phyloP scores from a whole-genome alignment of 352 stramenopile genomes.

The Globisporangium paddicum region DNA sequence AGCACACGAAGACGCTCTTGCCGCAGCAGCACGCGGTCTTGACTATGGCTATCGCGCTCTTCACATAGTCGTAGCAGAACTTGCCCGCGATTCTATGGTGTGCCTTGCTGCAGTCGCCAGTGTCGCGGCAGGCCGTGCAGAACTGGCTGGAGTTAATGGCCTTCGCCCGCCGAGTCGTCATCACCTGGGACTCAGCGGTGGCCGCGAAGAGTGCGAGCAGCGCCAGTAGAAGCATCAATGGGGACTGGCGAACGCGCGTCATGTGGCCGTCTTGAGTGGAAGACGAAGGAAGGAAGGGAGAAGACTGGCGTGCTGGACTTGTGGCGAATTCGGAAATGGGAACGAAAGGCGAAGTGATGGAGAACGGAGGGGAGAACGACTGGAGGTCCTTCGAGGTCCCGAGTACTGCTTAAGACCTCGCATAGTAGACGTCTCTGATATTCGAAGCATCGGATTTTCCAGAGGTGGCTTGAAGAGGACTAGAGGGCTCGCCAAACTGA shows the following conservation, averaged over 20 bases:
- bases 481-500: not conserved
- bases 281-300: not conserved
- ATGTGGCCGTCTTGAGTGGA: not conserved
- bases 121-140: not conserved
- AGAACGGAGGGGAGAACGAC: not conserved
- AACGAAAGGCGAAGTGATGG: not conserved
- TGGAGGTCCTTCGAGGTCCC: not conserved
- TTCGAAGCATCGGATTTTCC: not conserved
- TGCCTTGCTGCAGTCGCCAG: not conserved
- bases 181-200: not conserved
- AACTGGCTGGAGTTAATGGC: not conserved
- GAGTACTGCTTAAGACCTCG: not conserved
- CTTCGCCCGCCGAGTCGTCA: too few relatives aligned
- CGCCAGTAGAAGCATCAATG: not conserved
- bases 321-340: not conserved
- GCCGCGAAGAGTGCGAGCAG: not conserved
- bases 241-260: not conserved
- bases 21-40: not conserved
- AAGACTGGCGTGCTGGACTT: not conserved
- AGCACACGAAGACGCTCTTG: not conserved
- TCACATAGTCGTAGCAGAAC: not conserved
- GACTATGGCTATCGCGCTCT: too few relatives aligned
- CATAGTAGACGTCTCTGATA: not conserved
- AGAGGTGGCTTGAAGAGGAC: not conserved
- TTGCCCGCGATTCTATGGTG: not conserved